Conservation (phyloP, 495 filamentous ascomycete genomes). For the Talaromyces borbonicus region DNA sequence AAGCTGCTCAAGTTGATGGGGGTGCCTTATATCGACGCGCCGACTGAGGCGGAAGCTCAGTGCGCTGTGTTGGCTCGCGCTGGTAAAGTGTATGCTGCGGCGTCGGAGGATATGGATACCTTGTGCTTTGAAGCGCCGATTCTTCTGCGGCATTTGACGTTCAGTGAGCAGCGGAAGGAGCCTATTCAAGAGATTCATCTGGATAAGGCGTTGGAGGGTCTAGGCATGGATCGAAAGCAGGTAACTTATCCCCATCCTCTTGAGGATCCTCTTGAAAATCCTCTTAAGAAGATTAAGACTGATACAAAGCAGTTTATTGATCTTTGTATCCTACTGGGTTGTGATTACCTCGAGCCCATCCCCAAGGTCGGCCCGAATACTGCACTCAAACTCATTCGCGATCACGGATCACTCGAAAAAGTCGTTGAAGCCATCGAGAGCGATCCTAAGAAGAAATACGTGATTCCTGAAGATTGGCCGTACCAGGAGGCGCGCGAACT, state of each 20-base stretch:
- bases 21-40: conserved; percentile 87
- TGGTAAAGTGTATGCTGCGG: conserved; percentile 93
- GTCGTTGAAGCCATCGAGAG: conserved; percentile 69
- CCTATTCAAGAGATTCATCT: conserved; percentile 93
- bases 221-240: conserved; percentile 79
- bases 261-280: conserved; percentile 8
- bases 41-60: conserved; percentile 95
- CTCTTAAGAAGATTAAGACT: background rate
- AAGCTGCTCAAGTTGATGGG: conserved; percentile 87
- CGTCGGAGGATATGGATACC: conserved; percentile 98
- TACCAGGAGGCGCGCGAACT: conserved; percentile 84
- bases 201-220: conserved; percentile 69
- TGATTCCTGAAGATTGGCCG: conserved; percentile 86
- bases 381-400: conserved; percentile 84
- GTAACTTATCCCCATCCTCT: no score
- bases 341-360: conserved; percentile 94
- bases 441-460: conserved; percentile 69
- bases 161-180: conserved; percentile 93
- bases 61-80: conserved; percentile 85
- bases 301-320: conserved; percentile 83
- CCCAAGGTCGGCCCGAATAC: conserved; percentile 87
- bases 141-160: conserved; percentile 85
- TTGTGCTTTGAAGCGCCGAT: conserved; percentile 91
- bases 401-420: conserved; percentile 77
- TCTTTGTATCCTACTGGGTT: conserved; percentile 94